Percentiles rank a stretch among this genome's conserved stretches.
These are phyloP conservation scores for Triticum aestivum DNA, from an alignment of 176 grass and related monocot genomes.

Conservation along the genomic window IWGSC_CS_RefSeq_v2.1 NC_057804.1:614091383-614091882, in stretches of 20 bases:
- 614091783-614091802: conserved; percentile 37
- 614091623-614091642: not conserved
- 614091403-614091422: no score
- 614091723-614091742: not conserved
- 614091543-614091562: no score
- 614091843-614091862: conserved; percentile 57
- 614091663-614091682: not conserved
- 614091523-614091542: no score
- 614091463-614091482: no score
- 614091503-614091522: no score
- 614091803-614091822: conserved; percentile 35
- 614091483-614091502: no score
- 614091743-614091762: not conserved
- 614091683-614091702: not conserved
- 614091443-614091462: no score
- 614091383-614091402: no score
- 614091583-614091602: no score
- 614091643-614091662: not conserved
- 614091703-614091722: not conserved
- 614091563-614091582: no score
- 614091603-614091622: no score
- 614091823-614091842: conserved; percentile 53
- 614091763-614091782: not conserved
- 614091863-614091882: conserved; percentile 38
- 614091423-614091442: no score